Evolutionary conservation across 345 rosid genomes (phyloP).

Genomic region (Pelargonium nanum): DNA sequence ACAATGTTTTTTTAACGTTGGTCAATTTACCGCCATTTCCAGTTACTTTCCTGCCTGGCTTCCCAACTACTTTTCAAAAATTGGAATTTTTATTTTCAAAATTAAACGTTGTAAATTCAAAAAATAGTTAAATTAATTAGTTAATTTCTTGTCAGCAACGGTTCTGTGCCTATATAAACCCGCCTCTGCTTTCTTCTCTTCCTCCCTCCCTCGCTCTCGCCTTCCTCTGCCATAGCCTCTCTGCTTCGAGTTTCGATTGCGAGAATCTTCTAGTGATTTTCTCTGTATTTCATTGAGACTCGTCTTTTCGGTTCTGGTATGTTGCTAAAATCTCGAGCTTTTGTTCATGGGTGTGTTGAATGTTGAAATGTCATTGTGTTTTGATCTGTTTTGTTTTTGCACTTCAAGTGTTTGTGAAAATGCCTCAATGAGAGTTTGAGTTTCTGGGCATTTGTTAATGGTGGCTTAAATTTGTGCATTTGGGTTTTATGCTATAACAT

Average conservation of each 20-base stretch:
- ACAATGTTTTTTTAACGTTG: no score
- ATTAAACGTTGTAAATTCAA: neutral
- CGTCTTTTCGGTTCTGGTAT: conserved; percentile 1
- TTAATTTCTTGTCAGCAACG: neutral
- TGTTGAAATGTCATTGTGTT: neutral
- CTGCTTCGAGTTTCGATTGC: no score
- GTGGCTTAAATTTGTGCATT: no score
- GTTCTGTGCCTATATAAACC: conserved; percentile 26
- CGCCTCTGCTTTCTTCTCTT: conserved; percentile 3
- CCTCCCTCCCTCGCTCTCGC: conserved; percentile 23
- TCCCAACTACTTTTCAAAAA: neutral
- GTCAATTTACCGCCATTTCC: neutral
- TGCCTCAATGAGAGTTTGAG: neutral
- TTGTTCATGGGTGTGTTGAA: neutral
- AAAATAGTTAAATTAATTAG: neutral
- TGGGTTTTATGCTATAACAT: no score
- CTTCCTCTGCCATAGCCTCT: conserved; percentile 1
- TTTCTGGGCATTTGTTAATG: no score
- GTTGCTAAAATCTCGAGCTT: neutral
- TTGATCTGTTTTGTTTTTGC: neutral
- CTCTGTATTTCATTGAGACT: conserved; percentile 1
- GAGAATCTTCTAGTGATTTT: neutral
- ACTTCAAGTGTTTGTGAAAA: neutral
- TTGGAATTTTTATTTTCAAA: no score
- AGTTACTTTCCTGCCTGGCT: neutral